Conservation (phyloP, 306 rosid genomes). For the Trifolium repens region DNA sequence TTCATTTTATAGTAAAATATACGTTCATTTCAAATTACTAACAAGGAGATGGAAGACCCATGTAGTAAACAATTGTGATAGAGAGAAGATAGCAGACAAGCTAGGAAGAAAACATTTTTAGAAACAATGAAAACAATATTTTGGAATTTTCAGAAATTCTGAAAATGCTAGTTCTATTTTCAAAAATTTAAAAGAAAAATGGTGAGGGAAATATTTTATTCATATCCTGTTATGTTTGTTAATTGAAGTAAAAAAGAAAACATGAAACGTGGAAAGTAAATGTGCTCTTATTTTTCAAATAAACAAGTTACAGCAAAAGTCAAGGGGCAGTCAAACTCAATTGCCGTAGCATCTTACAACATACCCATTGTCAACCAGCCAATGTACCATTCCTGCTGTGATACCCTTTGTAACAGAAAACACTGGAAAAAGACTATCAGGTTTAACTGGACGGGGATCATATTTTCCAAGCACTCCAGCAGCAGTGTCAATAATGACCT, state of each 20-base stretch:
- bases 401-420: conserved; percentile 94
- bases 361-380: conserved; percentile 94
- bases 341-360: conserved; percentile 36
- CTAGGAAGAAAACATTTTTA: not conserved
- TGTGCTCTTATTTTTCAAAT: not conserved
- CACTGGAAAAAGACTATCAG: conserved; percentile 92
- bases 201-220: not conserved
- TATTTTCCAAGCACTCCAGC: conserved; percentile 98
- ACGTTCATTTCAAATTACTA: not conserved
- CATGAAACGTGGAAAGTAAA: not conserved
- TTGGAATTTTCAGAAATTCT: not conserved
- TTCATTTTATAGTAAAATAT: too few species aligned
- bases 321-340: conserved; percentile 26
- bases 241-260: not conserved
- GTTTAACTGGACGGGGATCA: conserved; percentile 98
- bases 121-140: not conserved
- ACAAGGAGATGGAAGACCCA: not conserved
- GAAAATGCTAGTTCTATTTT: not conserved
- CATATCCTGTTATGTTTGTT: not conserved
- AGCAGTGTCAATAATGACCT: conserved; percentile 93
- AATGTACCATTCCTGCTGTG: conserved; percentile 95
- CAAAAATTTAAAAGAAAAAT: not conserved
- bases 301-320: conserved; percentile 16
- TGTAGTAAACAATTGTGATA: not conserved
- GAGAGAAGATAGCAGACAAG: not conserved